phyloP scores from a whole-genome alignment of 1,284 basidiomycete species.

The Caloboletus firmus region DNA sequence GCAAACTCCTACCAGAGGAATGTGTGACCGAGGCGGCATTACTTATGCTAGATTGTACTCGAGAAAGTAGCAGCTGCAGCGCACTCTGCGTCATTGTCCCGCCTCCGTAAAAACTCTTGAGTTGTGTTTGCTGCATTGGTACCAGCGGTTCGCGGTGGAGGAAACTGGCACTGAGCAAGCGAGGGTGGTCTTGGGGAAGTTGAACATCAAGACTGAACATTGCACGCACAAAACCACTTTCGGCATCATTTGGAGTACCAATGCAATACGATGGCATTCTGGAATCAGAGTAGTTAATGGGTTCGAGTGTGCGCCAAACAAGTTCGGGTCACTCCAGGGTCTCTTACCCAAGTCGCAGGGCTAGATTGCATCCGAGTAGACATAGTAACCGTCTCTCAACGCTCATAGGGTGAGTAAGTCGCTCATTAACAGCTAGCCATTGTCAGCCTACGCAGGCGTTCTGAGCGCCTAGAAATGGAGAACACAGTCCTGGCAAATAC shows the following conservation, averaged over 20 bases:
- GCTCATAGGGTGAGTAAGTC: not conserved
- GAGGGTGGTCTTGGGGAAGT: not conserved
- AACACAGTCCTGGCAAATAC: too few relatives aligned
- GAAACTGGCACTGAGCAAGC: not conserved
- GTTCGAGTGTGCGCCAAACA: not conserved
- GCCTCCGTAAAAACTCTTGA: not conserved
- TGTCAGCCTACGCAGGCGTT: not conserved
- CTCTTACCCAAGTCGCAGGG: not conserved
- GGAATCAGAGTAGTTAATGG: not conserved
- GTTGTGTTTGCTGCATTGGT: conserved; percentile 8
- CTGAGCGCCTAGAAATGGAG: not conserved
- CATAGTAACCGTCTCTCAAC: not conserved
- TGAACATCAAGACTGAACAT: conserved; percentile 1
- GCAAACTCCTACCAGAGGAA: conserved; percentile 5
- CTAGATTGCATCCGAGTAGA: not conserved
- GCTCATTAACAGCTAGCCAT: not conserved
- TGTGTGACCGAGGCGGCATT: not conserved
- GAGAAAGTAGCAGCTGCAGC: conserved; percentile 20
- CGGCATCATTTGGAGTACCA: not conserved
- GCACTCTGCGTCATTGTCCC: conserved; percentile 1
- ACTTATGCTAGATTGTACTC: conserved; percentile 4
- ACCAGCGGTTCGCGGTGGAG: not conserved
- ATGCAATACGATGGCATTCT: conserved; percentile 7
- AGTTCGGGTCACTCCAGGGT: not conserved
- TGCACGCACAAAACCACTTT: not conserved